Conservation (phyloP, 768 basidiomycete genomes). For the Krasilnikovozyma curviuscula region DNA sequence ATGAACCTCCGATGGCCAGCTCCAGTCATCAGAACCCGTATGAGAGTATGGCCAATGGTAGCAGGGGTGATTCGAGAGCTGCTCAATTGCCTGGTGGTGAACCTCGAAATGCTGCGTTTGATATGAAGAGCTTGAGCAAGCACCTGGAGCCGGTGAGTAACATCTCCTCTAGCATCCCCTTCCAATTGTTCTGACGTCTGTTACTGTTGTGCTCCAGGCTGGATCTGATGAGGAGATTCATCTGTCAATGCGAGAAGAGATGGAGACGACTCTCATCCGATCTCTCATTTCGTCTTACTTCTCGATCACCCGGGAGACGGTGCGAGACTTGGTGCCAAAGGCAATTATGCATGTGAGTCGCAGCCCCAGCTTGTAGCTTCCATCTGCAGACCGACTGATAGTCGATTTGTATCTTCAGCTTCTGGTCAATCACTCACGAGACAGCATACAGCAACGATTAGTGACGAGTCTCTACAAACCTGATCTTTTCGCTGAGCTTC, state of each 20-base stretch:
- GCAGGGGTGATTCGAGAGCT: constrained; percentile 40
- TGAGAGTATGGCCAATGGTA: constrained; percentile 5
- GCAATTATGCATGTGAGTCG: constrained; percentile 69
- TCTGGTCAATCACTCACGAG: constrained; percentile 87
- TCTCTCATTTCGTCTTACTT: constrained; percentile 92
- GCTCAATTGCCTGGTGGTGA: constrained; percentile 13
- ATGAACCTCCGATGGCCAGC: constrained; percentile 8
- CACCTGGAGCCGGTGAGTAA: constrained; percentile 85
- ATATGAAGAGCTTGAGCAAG: constrained; percentile 96
- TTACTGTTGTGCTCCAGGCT: constrained; percentile 25
- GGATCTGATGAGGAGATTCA: constrained; percentile 36
- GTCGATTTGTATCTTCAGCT: constrained; percentile 26
- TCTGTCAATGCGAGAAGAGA: constrained; percentile 68
- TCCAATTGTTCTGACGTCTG: neutral
- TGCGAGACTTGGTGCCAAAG: constrained; percentile 92
- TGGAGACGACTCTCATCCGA: constrained; percentile 88
- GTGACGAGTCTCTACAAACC: constrained; percentile 93
- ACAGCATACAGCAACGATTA: constrained; percentile 87
- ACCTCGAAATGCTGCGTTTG: constrained; percentile 52
- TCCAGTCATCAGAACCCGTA: neutral
- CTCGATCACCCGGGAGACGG: constrained; percentile 82
- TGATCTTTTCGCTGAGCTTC: constrained; percentile 66
- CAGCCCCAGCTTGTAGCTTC: neutral
- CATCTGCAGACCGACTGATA: neutral
- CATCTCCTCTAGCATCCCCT: neutral